Evolutionary conservation across 2,329 filamentous ascomycete genomes (phyloP).

Genomic region (Colletotrichum tanaceti): DNA sequence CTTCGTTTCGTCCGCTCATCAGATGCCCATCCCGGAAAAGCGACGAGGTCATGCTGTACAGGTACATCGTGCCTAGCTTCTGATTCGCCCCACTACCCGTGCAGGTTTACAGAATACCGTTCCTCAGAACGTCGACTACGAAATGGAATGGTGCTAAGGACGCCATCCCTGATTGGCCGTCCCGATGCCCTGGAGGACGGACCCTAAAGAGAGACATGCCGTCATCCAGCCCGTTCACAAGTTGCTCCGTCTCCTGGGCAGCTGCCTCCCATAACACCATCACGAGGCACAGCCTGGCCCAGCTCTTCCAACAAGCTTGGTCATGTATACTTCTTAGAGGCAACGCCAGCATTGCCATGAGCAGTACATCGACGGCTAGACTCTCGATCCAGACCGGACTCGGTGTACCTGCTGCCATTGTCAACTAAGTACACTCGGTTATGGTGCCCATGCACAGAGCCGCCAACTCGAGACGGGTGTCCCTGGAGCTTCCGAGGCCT

Average conservation of each 20-base stretch:
- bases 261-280: slow-evolving; percentile 28
- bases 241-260: slow-evolving; percentile 9
- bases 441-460: not conserved
- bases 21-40: slow-evolving; percentile 9
- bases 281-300: slow-evolving; percentile 28
- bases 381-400: not conserved
- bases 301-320: not conserved
- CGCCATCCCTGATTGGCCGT: slow-evolving; percentile 18
- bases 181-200: slow-evolving; percentile 21
- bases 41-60: not conserved
- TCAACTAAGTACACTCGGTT: not conserved
- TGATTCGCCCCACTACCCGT: slow-evolving; percentile 2
- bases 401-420: too few relatives aligned
- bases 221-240: slow-evolving; percentile 31
- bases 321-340: slow-evolving; percentile 10
- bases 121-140: not conserved
- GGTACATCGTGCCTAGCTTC: too few relatives aligned
- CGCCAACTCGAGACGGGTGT: not conserved
- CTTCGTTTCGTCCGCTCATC: slow-evolving; percentile 13
- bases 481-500: not conserved
- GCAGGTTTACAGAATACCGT: too few relatives aligned
- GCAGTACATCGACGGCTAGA: not conserved
- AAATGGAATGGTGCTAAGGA: slow-evolving; percentile 1
- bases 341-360: not conserved
- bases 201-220: slow-evolving; percentile 28